Conservation (phyloP, 129 eudicot species). For the Logfia minima region DNA sequence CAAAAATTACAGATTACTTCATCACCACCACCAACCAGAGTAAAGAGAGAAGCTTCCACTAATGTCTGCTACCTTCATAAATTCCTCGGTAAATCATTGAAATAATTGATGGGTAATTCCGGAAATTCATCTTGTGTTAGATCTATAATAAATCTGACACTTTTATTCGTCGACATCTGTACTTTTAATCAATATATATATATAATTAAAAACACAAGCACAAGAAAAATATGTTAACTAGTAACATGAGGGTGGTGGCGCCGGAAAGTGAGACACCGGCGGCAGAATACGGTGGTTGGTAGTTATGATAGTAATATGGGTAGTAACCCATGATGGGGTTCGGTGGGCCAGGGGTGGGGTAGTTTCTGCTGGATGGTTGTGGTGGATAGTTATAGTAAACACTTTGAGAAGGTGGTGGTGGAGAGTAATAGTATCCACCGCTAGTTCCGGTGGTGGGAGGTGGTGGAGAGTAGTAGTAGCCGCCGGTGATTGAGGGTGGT, state of each 20-base stretch:
- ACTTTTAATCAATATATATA: neutral
- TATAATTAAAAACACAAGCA: neutral
- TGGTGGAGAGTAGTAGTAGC: constrained; percentile 21
- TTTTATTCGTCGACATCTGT: constrained; percentile 27
- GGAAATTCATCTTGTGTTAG: constrained; percentile 15
- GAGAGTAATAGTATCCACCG: constrained; percentile 30
- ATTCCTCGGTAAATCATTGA: constrained; percentile 5
- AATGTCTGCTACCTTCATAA: neutral
- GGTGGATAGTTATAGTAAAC: constrained; percentile 28
- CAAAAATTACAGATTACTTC: constrained; percentile 47
- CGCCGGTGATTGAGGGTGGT: neutral
- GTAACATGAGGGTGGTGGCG: constrained; percentile 20
- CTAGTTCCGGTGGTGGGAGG: constrained; percentile 39
- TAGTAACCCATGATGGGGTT: constrained; percentile 75
- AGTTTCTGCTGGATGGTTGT: constrained; percentile 28
- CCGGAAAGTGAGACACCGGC: constrained; percentile 26
- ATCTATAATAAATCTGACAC: constrained; percentile 31
- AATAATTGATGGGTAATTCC: constrained; percentile 27
- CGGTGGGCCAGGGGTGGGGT: constrained; percentile 65
- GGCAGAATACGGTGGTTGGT: constrained; percentile 43
- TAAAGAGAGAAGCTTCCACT: constrained; percentile 15
- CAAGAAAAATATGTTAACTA: constrained; percentile 15
- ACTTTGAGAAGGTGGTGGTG: constrained; percentile 40
- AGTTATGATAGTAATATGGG: constrained; percentile 70
- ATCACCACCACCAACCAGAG: constrained; percentile 13